Percentiles rank a stretch among this genome's conserved stretches.
These are phyloP conservation scores for Euphorbia celastroides DNA, from an alignment of 441 rosid genomes.

Conservation along the genomic window DNA sequence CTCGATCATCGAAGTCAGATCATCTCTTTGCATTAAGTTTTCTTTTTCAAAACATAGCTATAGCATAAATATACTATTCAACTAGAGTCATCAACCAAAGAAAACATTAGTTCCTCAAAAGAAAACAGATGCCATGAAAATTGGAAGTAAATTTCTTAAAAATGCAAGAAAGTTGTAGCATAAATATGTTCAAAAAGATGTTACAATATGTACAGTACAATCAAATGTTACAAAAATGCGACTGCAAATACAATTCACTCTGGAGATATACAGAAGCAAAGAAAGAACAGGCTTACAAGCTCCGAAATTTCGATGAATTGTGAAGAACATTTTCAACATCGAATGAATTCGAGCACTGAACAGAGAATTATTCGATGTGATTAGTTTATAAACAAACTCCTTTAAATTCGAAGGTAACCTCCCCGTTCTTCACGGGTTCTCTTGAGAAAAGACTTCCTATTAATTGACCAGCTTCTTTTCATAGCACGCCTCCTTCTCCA, in stretches of 20 bases:
- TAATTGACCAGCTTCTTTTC: conserved; percentile 64
- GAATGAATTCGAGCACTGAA: neutral
- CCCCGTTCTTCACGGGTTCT: conserved; percentile 52
- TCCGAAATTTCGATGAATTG: neutral
- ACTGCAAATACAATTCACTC: neutral
- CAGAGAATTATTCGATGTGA: neutral
- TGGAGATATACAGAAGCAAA: neutral
- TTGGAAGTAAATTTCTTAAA: neutral
- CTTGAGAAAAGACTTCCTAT: conserved; percentile 60
- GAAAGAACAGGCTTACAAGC: conserved; percentile 1
- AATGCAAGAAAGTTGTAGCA: neutral
- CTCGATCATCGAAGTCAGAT: no score
- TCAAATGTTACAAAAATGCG: neutral
- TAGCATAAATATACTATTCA: no score
- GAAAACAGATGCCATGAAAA: neutral
- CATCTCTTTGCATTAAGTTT: no score
- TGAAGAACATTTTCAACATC: neutral
- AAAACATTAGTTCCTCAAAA: neutral
- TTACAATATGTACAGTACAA: neutral
- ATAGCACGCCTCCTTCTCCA: conserved; percentile 49
- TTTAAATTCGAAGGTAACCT: conserved; percentile 73
- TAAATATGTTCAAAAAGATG: neutral
- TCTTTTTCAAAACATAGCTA: no score
- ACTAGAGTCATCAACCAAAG: no score
- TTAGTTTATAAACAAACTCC: no score